Evolutionary conservation across 495 filamentous ascomycete species (phyloP), one percentile per base, ranked within the genome.

Genomic region (Penicillium antarcticum): DNA sequence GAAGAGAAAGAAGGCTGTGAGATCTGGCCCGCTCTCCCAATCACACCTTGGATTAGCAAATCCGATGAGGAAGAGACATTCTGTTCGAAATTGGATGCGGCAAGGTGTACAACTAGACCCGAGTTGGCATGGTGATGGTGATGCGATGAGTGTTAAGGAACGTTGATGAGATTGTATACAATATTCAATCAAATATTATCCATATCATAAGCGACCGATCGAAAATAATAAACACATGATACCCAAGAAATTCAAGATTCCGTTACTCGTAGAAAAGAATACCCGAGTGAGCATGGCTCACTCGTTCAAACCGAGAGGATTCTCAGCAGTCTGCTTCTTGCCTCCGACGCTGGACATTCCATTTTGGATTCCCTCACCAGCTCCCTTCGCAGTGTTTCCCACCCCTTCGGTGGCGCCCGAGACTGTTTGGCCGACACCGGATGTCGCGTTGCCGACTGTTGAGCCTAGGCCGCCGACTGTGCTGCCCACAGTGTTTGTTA

Each of bases 11-110:
- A 62, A 45, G 63, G 40, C 8, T 21, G 53, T 10, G 65, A 76
- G 54, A 71, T 77, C 21, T 79, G 74, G 72, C 76, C 75, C 17
- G 74, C 70, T 29, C 37, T 60, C 4, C 65, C 49, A 3, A 34
- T 40, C 2, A 34, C 42, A n/a, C 31, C 5, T 13, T 55, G 47
- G 43, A 63, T 51, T 5, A 40, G 48, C 1, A 63, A 57, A 11
- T 42, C 60, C 4, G 38, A 34, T 12, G 59, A 69, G 13, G 66
- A 69, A 31, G 61, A 65, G 26, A 36, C 18, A 17, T 67, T 65
- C 33, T 67, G 66, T 33, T 62, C 61, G 6, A 24, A 63, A 31
- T 33, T 67, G 13, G 63, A 69, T 19, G 55, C 66, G 1, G 53
- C 51, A 3, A 60, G 47, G 33, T 69, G 61, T 52, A 44, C 51